Conservation (phyloP, 305 asterid genomes). For the Plantago lanceolata region DNA sequence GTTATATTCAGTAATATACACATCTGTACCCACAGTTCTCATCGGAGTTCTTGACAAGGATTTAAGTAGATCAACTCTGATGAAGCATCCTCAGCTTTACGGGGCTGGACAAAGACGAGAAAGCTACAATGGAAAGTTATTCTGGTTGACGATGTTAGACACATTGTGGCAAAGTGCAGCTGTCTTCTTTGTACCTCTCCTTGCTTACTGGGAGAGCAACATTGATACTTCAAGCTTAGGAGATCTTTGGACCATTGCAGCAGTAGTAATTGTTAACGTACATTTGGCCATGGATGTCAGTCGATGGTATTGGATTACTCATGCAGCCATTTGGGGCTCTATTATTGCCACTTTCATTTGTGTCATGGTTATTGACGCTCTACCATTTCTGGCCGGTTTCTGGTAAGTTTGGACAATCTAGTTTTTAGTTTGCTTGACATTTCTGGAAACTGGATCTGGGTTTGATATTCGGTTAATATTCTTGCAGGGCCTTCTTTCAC, state of each 20-base stretch:
- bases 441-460: slow-evolving; percentile 12
- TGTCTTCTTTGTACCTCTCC: slow-evolving; percentile 58
- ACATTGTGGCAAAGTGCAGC: slow-evolving; percentile 90
- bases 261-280: slow-evolving; percentile 70
- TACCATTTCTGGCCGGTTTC: slow-evolving; percentile 74
- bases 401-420: slow-evolving; percentile 51
- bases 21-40: slow-evolving; percentile 74
- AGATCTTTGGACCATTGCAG: slow-evolving; percentile 86
- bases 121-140: slow-evolving; percentile 63
- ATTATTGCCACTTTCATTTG: slow-evolving; percentile 75
- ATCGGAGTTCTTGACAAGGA: slow-evolving; percentile 89
- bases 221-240: slow-evolving; percentile 77
- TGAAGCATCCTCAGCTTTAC: slow-evolving; percentile 77
- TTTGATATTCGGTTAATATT: slow-evolving; percentile 19
- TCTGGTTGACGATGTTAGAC: slow-evolving; percentile 78
- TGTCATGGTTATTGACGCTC: slow-evolving; percentile 60
- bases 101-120: slow-evolving; percentile 86
- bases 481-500: slow-evolving; percentile 78
- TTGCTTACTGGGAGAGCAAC: slow-evolving; percentile 68
- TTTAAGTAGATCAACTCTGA: slow-evolving; percentile 65
- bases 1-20: slow-evolving; percentile 79
- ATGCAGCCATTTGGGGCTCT: slow-evolving; percentile 87
- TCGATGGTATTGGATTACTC: slow-evolving; percentile 86
- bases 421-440: not conserved
- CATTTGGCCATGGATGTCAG: slow-evolving; percentile 88